Percentiles rank a stretch among this genome's conserved stretches.
phyloP scores from a whole-genome alignment of 2,329 filamentous ascomycete species.

The Colletotrichum simmondsii region DNA sequence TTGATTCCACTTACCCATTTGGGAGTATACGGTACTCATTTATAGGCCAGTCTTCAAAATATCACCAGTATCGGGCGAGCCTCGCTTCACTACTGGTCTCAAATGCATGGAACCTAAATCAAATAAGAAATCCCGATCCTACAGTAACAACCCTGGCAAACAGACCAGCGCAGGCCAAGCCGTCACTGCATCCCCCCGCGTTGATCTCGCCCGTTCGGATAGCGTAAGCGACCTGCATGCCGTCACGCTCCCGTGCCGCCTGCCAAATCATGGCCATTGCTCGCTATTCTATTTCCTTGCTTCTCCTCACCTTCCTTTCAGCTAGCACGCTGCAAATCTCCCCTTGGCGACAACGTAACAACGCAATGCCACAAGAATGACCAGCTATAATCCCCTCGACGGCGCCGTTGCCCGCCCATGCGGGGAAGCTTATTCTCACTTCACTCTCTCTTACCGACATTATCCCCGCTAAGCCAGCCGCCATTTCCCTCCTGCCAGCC shows the following conservation, averaged over 20 bases:
- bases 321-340: not conserved
- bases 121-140: not conserved
- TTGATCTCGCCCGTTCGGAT: constrained; percentile 26
- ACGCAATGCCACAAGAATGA: too few species aligned
- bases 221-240: constrained; percentile 20
- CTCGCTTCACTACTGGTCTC: not conserved
- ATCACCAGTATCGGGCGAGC: not conserved
- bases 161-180: constrained; percentile 9
- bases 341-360: not conserved
- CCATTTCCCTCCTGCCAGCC: too few species aligned
- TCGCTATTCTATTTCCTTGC: not conserved
- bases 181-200: not conserved
- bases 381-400: not conserved
- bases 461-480: not conserved
- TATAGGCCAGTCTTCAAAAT: not conserved
- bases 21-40: not conserved
- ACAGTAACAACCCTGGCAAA: not conserved
- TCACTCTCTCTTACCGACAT: not conserved
- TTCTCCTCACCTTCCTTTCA: not conserved
- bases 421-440: constrained; percentile 19
- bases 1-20: too few species aligned
- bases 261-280: not conserved
- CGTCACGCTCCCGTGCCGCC: constrained; percentile 3
- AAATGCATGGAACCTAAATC: too few species aligned
- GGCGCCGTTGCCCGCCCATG: not conserved